Evolutionary conservation across 2,329 filamentous ascomycete species (phyloP).

Genomic region (Botrytis fabae): DNA sequence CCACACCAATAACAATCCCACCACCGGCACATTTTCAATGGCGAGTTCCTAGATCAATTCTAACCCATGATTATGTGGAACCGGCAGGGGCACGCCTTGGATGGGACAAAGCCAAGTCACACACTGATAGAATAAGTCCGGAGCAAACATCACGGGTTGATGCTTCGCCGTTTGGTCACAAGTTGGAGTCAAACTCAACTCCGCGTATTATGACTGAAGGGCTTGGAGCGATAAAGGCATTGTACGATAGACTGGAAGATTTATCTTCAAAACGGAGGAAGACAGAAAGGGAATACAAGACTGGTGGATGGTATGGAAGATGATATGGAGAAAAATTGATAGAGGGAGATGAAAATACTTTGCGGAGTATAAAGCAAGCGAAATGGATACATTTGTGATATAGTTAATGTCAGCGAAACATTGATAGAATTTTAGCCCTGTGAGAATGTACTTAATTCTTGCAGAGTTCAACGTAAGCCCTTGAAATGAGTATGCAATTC

Average conservation of each 20-base stretch:
- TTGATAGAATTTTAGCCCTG: background rate
- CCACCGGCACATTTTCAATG: background rate
- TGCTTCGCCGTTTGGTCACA: background rate
- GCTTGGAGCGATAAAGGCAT: background rate
- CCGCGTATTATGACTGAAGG: background rate
- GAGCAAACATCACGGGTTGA: background rate
- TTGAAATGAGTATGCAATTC: background rate
- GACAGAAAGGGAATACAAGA: background rate
- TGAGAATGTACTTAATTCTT: background rate
- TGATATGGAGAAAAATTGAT: background rate
- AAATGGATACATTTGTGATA: background rate
- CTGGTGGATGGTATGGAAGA: background rate
- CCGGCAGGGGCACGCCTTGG: background rate
- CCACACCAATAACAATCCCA: background rate
- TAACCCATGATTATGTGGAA: background rate
- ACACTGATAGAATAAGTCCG: background rate
- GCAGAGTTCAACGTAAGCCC: background rate
- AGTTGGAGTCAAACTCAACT: background rate
- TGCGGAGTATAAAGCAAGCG: background rate
- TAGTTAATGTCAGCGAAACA: background rate
- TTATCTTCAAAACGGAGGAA: background rate
- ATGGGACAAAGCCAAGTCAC: background rate
- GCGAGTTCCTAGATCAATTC: background rate
- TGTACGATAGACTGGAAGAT: background rate
- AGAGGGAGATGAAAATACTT: background rate